Conservation (phyloP, 306 rosid species). For the Herpetospermum pedunculosum region DNA sequence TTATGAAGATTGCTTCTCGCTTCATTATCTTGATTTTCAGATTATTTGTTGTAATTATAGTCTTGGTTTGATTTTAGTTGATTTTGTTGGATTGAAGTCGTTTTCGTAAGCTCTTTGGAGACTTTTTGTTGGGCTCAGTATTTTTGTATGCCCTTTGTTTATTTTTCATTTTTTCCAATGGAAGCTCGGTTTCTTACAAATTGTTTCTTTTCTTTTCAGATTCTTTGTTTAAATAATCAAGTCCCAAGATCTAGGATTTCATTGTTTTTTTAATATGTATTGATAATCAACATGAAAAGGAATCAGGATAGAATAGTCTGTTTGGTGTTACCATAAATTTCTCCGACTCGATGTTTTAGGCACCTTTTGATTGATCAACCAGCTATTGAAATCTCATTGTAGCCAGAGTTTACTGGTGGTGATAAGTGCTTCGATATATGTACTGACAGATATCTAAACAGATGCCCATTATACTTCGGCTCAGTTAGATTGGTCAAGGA, state of each 20-base stretch:
- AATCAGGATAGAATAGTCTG: neutral
- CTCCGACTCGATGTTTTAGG: neutral
- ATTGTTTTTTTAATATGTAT: neutral
- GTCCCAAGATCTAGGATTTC: neutral
- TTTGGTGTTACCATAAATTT: neutral
- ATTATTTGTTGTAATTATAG: too few species aligned
- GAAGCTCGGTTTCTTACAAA: too few species aligned
- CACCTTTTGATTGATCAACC: neutral
- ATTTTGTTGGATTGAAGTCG: too few species aligned
- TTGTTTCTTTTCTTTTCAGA: too few species aligned
- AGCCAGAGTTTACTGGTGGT: neutral
- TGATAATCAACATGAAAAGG: neutral
- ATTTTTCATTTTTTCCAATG: too few species aligned
- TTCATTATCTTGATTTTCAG: neutral
- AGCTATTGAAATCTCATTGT: neutral
- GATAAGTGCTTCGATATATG: neutral
- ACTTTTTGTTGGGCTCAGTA: too few species aligned
- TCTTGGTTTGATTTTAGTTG: too few species aligned
- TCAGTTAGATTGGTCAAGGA: neutral
- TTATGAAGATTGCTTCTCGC: neutral
- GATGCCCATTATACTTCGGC: slow-evolving; percentile 11
- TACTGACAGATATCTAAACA: neutral
- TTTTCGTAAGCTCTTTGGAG: too few species aligned
- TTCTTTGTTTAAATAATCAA: neutral
- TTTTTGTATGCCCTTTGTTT: too few species aligned